These are phyloP conservation scores for Aspergillus cavernicola DNA, from an alignment of 495 filamentous ascomycete genomes.

Conservation along the genomic window DNA sequence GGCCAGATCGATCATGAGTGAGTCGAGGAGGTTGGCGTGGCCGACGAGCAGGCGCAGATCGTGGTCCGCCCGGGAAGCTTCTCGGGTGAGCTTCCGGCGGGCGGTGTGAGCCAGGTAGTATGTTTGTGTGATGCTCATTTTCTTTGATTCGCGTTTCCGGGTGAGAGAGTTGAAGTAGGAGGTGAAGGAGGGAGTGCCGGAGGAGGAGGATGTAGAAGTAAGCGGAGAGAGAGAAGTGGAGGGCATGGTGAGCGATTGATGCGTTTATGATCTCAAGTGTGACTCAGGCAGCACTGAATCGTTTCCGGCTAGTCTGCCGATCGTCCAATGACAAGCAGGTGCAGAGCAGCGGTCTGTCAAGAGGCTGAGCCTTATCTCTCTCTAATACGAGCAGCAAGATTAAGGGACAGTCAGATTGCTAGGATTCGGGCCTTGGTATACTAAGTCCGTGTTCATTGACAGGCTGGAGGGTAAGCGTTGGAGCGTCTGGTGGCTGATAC, in stretches of 20 bases:
- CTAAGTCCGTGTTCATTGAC: conserved; percentile 1
- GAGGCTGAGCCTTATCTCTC: conserved; percentile 14
- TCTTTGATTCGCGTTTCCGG: conserved; percentile 55
- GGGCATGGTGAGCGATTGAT: conserved; percentile 25
- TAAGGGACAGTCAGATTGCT: background rate
- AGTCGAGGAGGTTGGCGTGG: conserved; percentile 97
- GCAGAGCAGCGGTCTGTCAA: conserved; percentile 27
- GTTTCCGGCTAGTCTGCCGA: conserved; percentile 15
- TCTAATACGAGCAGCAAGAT: background rate
- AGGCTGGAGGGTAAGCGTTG: background rate
- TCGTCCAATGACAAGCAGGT: conserved; percentile 24
- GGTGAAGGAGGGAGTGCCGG: conserved; percentile 16
- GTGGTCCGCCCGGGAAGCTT: conserved; percentile 87
- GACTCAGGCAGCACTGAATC: conserved; percentile 29
- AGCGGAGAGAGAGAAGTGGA: too few relatives aligned
- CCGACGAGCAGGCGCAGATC: conserved; percentile 90
- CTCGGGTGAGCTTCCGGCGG: conserved; percentile 86
- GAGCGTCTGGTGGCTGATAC: conserved; percentile 1
- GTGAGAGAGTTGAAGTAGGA: conserved; percentile 35
- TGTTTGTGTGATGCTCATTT: conserved; percentile 95
- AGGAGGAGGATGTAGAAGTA: conserved; percentile 12
- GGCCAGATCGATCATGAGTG: conserved; percentile 90
- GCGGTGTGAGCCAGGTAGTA: conserved; percentile 97
- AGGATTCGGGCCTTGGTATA: conserved; percentile 1
- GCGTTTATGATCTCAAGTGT: conserved; percentile 30